Conservation (phyloP, 2,329 filamentous ascomycete species). For the Aureobasidium lini region DNA sequence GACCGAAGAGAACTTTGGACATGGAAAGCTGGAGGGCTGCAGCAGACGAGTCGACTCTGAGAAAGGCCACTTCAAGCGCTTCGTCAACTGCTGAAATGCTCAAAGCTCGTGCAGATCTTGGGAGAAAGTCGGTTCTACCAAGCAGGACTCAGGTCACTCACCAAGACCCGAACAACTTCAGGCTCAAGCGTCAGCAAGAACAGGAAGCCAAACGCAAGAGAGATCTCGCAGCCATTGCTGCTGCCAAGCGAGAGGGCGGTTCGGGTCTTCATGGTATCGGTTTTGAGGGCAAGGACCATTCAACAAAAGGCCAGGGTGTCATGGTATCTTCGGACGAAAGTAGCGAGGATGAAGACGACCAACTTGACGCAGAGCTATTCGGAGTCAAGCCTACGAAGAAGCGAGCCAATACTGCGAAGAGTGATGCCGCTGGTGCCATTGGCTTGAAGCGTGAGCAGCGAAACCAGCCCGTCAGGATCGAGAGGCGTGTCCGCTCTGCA, state of each 20-base stretch:
- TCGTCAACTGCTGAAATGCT: slow-evolving; percentile 22
- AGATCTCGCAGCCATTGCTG: slow-evolving; percentile 64
- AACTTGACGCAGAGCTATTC: slow-evolving; percentile 61
- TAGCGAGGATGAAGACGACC: slow-evolving; percentile 31
- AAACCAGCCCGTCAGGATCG: slow-evolving; percentile 73
- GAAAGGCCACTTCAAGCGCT: slow-evolving; percentile 26
- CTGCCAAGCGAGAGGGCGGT: slow-evolving; percentile 63
- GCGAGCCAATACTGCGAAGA: slow-evolving; percentile 31
- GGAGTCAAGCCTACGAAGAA: slow-evolving; percentile 41
- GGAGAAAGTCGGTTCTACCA: slow-evolving; percentile 25
- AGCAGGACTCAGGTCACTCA: slow-evolving; percentile 27
- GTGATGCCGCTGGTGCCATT: slow-evolving; percentile 24
- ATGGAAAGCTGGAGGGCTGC: slow-evolving; percentile 26
- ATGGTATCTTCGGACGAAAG: slow-evolving; percentile 78
- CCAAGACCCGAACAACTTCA: slow-evolving; percentile 50
- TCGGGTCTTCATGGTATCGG: slow-evolving; percentile 69
- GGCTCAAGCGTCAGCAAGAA: slow-evolving; percentile 65
- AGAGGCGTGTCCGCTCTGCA: slow-evolving; percentile 68
- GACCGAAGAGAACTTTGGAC: slow-evolving; percentile 26
- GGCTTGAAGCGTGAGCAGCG: slow-evolving; percentile 40
- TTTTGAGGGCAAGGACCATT: slow-evolving; percentile 70
- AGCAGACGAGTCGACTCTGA: slow-evolving; percentile 24
- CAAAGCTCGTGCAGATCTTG: slow-evolving; percentile 16
- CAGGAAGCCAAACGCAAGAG: slow-evolving; percentile 66
- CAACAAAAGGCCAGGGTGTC: slow-evolving; percentile 68